Conservation (phyloP, 345 rosid genomes). For the Populus ilicifolia region DNA sequence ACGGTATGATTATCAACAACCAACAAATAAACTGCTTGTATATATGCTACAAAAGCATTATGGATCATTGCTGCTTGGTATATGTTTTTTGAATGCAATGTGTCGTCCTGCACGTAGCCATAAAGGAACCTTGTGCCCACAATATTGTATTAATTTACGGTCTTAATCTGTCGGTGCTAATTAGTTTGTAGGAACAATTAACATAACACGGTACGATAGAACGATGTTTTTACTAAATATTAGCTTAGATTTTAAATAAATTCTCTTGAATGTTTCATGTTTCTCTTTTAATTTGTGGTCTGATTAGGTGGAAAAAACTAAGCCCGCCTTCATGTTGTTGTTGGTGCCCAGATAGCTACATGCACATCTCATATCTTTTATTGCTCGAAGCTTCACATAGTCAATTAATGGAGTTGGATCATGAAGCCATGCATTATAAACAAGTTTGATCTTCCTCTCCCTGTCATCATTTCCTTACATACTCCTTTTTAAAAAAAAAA, state of each 20-base stretch:
- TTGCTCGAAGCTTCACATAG: background rate
- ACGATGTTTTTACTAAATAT: no score
- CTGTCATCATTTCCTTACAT: no score
- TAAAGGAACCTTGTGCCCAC: background rate
- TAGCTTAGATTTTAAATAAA: background rate
- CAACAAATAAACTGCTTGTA: no score
- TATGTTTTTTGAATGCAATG: background rate
- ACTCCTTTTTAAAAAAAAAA: no score
- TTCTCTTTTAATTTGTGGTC: background rate
- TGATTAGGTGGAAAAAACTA: background rate
- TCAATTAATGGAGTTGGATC: background rate
- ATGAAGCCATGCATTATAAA: background rate
- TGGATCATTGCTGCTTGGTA: background rate
- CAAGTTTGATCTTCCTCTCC: no score
- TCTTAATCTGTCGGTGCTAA: background rate
- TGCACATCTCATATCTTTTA: no score
- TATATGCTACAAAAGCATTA: background rate
- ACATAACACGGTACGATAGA: no score
- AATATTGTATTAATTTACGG: background rate
- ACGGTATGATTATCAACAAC: no score
- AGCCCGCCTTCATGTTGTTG: background rate
- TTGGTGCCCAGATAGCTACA: background rate
- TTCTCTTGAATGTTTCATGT: background rate
- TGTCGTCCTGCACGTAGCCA: background rate
- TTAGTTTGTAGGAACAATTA: background rate